These are phyloP conservation scores for Cutaneotrichosporon dermatis DNA, from an alignment of 1,284 basidiomycete species.

Conservation along the genomic window DNA sequence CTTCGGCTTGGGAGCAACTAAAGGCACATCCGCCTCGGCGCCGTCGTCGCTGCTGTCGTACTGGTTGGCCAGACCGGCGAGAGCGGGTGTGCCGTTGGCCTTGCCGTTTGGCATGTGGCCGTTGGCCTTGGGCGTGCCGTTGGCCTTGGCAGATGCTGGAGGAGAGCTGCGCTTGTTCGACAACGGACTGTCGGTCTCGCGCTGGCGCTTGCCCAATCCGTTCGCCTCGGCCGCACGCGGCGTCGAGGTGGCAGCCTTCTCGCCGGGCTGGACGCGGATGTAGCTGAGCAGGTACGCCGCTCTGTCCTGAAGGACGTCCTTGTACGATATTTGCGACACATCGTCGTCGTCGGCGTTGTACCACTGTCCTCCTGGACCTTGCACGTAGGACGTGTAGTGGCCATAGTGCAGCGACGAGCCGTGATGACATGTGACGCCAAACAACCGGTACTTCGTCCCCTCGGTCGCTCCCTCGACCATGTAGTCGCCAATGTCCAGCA, in stretches of 20 bases:
- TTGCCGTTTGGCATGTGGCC: not conserved
- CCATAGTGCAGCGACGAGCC: conserved; percentile 91
- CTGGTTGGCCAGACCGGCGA: not conserved
- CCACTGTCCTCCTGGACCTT: conserved; percentile 68
- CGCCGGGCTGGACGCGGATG: conserved; percentile 52
- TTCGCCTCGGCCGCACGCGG: not conserved
- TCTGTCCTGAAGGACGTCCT: conserved; percentile 59
- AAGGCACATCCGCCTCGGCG: not conserved
- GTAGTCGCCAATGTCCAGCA: conserved; percentile 67
- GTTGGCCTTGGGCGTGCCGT: not conserved
- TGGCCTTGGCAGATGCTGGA: not conserved
- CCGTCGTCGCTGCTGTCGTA: not conserved
- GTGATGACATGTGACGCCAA: conserved; percentile 88
- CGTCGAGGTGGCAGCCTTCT: not conserved
- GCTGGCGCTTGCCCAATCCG: not conserved
- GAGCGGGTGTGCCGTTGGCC: not conserved
- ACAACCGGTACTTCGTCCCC: conserved; percentile 79
- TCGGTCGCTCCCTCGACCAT: conserved; percentile 67
- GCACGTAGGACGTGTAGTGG: conserved; percentile 89
- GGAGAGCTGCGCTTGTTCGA: not conserved
- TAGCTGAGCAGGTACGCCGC: conserved; percentile 95
- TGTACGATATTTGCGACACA: conserved; percentile 52
- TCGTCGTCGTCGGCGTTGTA: conserved; percentile 91
- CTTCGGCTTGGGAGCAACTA: too few species aligned
- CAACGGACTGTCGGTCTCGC: not conserved